Conservation (phyloP, 441 rosid genomes). For the Rhodomyrtus psidioides region DNA sequence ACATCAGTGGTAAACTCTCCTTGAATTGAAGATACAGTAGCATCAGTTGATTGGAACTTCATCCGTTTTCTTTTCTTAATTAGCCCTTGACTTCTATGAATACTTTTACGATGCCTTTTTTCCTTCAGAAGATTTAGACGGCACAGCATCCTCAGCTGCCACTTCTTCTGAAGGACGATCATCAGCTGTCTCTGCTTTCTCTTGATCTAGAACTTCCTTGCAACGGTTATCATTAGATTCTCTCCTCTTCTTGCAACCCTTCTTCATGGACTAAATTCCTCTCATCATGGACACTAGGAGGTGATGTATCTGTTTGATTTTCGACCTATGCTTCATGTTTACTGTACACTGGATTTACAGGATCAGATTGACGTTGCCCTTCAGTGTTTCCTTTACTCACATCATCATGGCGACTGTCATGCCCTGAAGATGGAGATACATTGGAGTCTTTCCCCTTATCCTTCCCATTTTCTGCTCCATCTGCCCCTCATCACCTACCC, state of each 20-base stretch:
- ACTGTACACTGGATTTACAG: background rate
- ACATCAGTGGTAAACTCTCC: background rate
- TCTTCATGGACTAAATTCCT: conserved; percentile 5
- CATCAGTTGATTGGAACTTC: background rate
- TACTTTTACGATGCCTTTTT: background rate
- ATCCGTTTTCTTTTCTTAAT: background rate
- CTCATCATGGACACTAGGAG: background rate
- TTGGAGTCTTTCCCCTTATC: background rate
- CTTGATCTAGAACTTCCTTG: background rate
- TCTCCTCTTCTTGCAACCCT: background rate
- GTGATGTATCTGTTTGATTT: background rate
- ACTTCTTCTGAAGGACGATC: background rate
- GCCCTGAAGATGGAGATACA: background rate
- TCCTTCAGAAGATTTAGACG: background rate
- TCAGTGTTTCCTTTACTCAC: background rate
- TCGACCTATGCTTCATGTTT: background rate
- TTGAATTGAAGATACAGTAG: background rate
- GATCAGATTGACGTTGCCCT: background rate
- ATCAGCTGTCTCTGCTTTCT: background rate
- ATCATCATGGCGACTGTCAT: background rate
- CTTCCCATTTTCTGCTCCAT: background rate
- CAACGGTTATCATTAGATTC: background rate
- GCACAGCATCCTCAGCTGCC: background rate
- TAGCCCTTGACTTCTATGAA: background rate
- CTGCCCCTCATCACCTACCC: background rate